phyloP scores from a whole-genome alignment of 2,329 filamentous ascomycete species.

The Colletotrichum chlorophyti region DNA sequence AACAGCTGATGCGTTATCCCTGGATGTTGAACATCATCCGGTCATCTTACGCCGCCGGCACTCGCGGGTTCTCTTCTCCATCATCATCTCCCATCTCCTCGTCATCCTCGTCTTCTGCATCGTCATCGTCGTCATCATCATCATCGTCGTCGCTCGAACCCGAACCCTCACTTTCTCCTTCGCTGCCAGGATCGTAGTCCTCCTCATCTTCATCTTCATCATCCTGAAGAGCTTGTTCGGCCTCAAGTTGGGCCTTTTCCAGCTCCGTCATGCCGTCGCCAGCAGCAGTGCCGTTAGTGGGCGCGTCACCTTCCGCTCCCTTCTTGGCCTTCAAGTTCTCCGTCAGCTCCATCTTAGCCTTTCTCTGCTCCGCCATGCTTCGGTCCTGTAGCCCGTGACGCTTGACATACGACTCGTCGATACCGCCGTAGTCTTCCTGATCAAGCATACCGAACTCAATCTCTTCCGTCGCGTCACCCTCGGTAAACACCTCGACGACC shows the following conservation, averaged over 20 bases:
- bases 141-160: conserved; percentile 60
- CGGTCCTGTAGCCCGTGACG: conserved; percentile 68
- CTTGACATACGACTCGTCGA: conserved; percentile 68
- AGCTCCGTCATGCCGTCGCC: conserved; percentile 54
- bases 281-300: conserved; percentile 39
- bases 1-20: too few species aligned
- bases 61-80: not conserved
- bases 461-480: conserved; percentile 60
- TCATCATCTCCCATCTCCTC: conserved; percentile 21
- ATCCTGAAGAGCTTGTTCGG: conserved; percentile 61
- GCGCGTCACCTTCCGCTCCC: conserved; percentile 45
- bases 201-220: conserved; percentile 71
- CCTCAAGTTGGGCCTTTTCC: conserved; percentile 56
- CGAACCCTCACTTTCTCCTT: conserved; percentile 65
- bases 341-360: conserved; percentile 67
- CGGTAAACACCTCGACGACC: conserved; percentile 64
- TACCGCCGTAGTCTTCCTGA: conserved; percentile 70
- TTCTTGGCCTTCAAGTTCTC: conserved; percentile 63
- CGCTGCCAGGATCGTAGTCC: conserved; percentile 69
- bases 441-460: conserved; percentile 74
- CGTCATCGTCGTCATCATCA: conserved; percentile 57
- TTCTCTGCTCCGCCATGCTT: conserved; percentile 72
- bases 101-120: conserved; percentile 42
- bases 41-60: too few species aligned
- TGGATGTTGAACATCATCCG: not conserved